Conservation (phyloP, 1,284 basidiomycete genomes). For the Ustilago vetiveriae region DNA sequence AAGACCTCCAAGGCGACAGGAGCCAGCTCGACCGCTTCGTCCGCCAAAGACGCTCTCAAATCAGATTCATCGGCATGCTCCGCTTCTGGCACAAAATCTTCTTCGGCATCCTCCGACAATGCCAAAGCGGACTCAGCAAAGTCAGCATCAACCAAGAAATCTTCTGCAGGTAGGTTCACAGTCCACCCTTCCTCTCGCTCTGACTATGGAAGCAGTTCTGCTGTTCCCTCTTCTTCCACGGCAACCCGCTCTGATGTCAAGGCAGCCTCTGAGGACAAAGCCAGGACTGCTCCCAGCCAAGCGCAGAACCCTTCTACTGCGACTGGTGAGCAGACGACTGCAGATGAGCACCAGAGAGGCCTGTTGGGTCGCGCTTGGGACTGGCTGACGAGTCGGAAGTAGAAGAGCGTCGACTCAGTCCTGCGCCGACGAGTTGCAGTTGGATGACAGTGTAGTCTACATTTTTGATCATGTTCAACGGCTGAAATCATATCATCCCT, state of each 20-base stretch:
- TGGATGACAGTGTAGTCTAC: constrained; percentile 14
- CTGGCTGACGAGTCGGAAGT: constrained; percentile 32
- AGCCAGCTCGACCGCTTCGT: background rate
- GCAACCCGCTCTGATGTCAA: constrained; percentile 1
- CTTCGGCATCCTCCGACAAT: constrained; percentile 10
- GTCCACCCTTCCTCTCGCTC: constrained; percentile 45
- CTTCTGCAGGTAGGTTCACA: constrained; percentile 44
- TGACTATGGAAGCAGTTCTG: constrained; percentile 18
- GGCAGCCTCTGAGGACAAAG: background rate
- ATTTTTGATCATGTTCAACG: constrained; percentile 5
- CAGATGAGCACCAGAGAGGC: constrained; percentile 11
- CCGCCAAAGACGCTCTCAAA: constrained; percentile 1
- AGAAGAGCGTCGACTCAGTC: background rate
- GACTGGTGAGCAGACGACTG: background rate
- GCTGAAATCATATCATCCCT: constrained; percentile 38
- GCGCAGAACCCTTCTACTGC: background rate
- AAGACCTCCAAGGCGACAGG: constrained; percentile 15
- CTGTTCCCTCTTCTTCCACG: constrained; percentile 3
- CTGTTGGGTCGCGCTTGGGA: constrained; percentile 34
- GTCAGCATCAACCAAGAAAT: constrained; percentile 23
- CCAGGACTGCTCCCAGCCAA: background rate
- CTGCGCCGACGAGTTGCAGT: background rate
- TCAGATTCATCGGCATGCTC: constrained; percentile 1
- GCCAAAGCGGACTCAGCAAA: constrained; percentile 12
- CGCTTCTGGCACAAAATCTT: constrained; percentile 8